Base-by-base conservation (phyloP, 1,139 yeast genomes). In the Saccharomycopsis hybrid region DNA sequence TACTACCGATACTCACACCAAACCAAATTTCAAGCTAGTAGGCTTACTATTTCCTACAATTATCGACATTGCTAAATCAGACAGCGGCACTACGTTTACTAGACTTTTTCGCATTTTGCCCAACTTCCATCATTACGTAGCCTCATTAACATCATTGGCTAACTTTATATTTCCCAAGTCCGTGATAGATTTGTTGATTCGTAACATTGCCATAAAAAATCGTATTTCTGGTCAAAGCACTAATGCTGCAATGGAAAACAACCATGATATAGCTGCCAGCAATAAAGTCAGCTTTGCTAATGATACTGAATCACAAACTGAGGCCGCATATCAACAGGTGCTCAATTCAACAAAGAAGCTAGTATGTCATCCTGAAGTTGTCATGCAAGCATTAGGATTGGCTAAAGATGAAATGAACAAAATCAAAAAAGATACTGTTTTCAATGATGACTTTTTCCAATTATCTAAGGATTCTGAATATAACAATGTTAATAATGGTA, bases 1-100 rank as follows among this genome's bases (percentile, higher is more conserved):
- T 0, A 66, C 74, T 2, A 42, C 41, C 18, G 37, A 48, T 5
- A n/a, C n/a, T n/a, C n/a, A n/a, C n/a, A 37, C 58, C 1, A 52
- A 53, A 4, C 47, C 58, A n/a, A 54, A 62, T 13, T 56, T 66
- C 8, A 58, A 51, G 48, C 71, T 79, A 50, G 70, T 74, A n/a
- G 86, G 86, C 0, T 64, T 82, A 50, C 66, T 82, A 13, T 80
- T 84, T 42, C 89, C 89, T 1, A 80, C 89, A 0, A 69, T 82
- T 25, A 67, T 71, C 28, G 80, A 80, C 55, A 77, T 82, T 37
- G 75, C 76, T 18, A 61, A 64, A 43, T 77, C 84, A 2, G 65
- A 63, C 8, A 74, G 77, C 24, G 89, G 89, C 0, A 57, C 59
- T 2, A 46, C 57, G 13, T 65, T 80, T 44, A 60, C 66, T 2